A percentile compares a stretch with the other conserved stretches of the same genome.
These are phyloP conservation scores for Microstegium vimineum DNA, from an alignment of 176 grass and related monocot species.

Conservation along the genomic window DNA sequence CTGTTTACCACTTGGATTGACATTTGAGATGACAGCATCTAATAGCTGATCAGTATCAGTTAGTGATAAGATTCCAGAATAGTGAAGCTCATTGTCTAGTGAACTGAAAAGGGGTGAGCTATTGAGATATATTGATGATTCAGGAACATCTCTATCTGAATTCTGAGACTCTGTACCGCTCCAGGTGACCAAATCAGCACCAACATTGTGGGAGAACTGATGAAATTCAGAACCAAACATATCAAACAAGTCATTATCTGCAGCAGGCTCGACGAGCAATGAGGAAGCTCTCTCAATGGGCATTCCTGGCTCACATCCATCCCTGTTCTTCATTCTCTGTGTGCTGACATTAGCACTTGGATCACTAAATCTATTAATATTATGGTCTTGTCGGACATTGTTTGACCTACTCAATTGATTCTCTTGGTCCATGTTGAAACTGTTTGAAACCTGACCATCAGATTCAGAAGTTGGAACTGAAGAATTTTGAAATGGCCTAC, in stretches of 20 bases:
- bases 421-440: conserved; percentile 30
- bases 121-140: conserved; percentile 32
- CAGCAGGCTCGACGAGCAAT: conserved; percentile 33
- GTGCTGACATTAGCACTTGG: conserved; percentile 9
- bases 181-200: conserved; percentile 44
- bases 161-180: conserved; percentile 29
- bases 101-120: conserved; percentile 39
- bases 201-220: conserved; percentile 32
- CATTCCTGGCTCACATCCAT: conserved; percentile 11
- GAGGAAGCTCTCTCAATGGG: conserved; percentile 23
- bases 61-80: conserved; percentile 51
- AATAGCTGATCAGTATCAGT: conserved; percentile 64
- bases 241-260: conserved; percentile 57
- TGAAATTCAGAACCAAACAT: conserved; percentile 55
- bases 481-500: conserved; percentile 29
- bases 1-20: conserved; percentile 54
- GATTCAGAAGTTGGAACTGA: conserved; percentile 21
- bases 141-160: conserved; percentile 43
- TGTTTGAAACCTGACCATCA: conserved; percentile 34
- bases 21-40: conserved; percentile 74
- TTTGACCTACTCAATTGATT: conserved; percentile 30
- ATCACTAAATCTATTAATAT: conserved; percentile 29
- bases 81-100: conserved; percentile 35
- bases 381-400: conserved; percentile 24
- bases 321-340: conserved; percentile 18